Evolutionary conservation across 176 grass and related monocot species (phyloP), one percentile per base, ranked within the genome.

Genomic region (Ananas comosus): DNA sequence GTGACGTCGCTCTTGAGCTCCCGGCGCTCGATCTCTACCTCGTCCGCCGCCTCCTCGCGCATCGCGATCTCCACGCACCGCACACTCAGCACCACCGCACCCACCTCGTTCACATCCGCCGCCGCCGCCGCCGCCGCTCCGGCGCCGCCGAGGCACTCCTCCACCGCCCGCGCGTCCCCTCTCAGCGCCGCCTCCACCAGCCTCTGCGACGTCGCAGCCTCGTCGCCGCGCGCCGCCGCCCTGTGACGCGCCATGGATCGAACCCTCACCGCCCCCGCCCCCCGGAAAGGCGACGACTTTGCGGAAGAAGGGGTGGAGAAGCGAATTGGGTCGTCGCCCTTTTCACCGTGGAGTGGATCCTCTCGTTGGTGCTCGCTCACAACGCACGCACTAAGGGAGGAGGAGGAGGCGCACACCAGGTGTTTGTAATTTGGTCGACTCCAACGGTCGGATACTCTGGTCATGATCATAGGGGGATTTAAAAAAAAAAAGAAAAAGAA

Each of bases 1-100:
- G 81, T 74, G 70, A 83, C 81, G 53, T 79, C 81, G 70, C 75
- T 79, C 76, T 64, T 78, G 49, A 83, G 42, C 65, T 83, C 81
- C 29, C 67, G 25, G 47, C 5, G 22, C 65, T 70, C 76, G 50
- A 83, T 51, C 17, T 69, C 12, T 24, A 74, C 71, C 70, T 83
- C 75, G 1, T 65, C 81, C 2, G 65, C 28, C 10, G 54, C 70
- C 76, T 74, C 81, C 70, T 83, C 75, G 22, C 70, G 81, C 13
- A 74, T 28, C 13, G 13, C 70, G 13, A 73, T 56, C 70, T 70
- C 76, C 70, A 56, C 48, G 29, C 65, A 78, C 76, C 72, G 64
- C 65, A 74, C 70, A 65, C 64, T 65, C 70, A 83, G 58, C 19
- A 21, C 59, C 48, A 67, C 70, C 53, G 78, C 54, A 14, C 81